phyloP scores from a whole-genome alignment of 2,329 filamentous ascomycete genomes.

The Tolypocladium pustulatum region DNA sequence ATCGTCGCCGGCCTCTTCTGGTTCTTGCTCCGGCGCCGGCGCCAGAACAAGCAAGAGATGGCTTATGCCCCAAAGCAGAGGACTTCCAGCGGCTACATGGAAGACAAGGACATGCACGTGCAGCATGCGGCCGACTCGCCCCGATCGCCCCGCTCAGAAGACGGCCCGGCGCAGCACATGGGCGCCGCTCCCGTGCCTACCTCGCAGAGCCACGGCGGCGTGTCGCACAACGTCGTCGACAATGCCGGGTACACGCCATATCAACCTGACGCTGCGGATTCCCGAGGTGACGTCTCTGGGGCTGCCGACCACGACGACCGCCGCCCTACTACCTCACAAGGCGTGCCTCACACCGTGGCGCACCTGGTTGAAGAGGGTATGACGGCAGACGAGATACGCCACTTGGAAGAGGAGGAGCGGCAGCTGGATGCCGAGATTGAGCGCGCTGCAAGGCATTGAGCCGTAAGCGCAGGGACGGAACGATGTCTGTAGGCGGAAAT shows the following conservation, averaged over 20 bases:
- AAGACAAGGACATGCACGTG: conserved; percentile 34
- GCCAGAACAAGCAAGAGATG: conserved; percentile 12
- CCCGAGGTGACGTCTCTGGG: not conserved
- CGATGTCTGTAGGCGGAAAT: not conserved
- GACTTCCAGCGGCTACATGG: conserved; percentile 26
- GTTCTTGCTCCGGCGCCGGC: conserved; percentile 32
- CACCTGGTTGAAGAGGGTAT: conserved; percentile 51
- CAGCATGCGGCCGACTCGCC: conserved; percentile 25
- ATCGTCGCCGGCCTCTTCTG: conserved; percentile 28
- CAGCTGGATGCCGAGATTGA: conserved; percentile 47
- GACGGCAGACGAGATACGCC: conserved; percentile 44
- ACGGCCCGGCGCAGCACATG: conserved; percentile 13
- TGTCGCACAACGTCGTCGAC: not conserved
- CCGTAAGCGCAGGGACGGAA: not conserved
- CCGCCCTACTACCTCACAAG: conserved; percentile 14
- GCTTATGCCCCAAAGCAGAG: conserved; percentile 13
- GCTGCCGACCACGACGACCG: not conserved
- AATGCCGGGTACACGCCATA: not conserved
- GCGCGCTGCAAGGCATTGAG: conserved; percentile 23
- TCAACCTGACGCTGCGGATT: not conserved
- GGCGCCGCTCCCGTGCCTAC: not conserved
- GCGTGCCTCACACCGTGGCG: conserved; percentile 28
- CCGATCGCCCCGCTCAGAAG: conserved; percentile 33
- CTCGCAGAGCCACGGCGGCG: not conserved
- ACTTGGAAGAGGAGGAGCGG: conserved; percentile 47